Percentiles rank a stretch among this genome's conserved stretches.
Evolutionary conservation across 169 alveolate genomes (phyloP).

Genomic region (Cryptosporidium ubiquitum): DNA sequence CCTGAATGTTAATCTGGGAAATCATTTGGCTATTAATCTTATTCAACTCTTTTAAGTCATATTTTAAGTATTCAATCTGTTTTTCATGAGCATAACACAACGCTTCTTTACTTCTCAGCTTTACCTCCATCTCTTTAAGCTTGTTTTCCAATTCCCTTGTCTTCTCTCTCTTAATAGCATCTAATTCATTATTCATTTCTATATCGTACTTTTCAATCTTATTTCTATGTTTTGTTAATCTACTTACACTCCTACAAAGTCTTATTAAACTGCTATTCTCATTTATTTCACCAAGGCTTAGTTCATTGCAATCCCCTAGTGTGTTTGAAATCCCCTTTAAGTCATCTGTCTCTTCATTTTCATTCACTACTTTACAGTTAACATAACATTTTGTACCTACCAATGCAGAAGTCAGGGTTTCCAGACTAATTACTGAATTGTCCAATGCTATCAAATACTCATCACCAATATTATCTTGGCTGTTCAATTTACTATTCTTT

Average conservation of each 20-base stretch:
- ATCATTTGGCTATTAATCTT: not conserved
- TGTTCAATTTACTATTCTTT: not conserved
- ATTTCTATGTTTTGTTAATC: conserved; percentile 34
- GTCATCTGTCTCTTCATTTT: not conserved
- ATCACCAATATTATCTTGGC: conserved; percentile 4
- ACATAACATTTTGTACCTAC: conserved; percentile 9
- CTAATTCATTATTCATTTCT: conserved; percentile 42
- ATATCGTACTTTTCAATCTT: conserved; percentile 47
- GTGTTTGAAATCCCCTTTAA: not conserved
- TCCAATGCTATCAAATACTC: conserved; percentile 33
- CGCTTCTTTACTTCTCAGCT: conserved; percentile 2
- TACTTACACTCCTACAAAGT: conserved; percentile 31
- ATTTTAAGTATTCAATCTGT: conserved; percentile 4
- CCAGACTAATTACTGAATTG: conserved; percentile 48
- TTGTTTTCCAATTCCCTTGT: conserved; percentile 10
- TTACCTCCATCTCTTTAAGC: conserved; percentile 21
- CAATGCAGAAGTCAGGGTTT: conserved; percentile 22
- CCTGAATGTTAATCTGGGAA: not conserved
- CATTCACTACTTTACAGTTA: conserved; percentile 24
- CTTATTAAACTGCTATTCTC: conserved; percentile 56
- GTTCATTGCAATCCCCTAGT: not conserved
- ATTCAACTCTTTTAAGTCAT: not conserved
- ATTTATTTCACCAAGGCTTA: conserved; percentile 1
- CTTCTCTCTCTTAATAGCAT: conserved; percentile 12
- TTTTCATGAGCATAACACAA: conserved; percentile 39